Evolutionary conservation across 225 moss, liverwort and hornwort species (phyloP).

Genomic region (Rhytidiadelphus loreus): DNA sequence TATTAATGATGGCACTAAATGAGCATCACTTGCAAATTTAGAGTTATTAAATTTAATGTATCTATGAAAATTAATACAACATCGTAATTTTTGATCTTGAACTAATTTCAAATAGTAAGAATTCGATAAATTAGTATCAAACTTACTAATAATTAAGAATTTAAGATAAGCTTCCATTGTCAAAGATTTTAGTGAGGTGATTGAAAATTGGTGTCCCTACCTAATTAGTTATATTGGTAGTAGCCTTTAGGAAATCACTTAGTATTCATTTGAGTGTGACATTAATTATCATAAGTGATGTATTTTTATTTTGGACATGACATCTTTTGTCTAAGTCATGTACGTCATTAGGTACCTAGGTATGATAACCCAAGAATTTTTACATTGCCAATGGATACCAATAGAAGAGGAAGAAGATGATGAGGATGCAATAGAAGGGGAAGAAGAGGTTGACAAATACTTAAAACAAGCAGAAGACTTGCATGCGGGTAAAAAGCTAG

Average conservation of each 20-base stretch:
- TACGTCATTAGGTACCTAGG: neutral
- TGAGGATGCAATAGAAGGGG: neutral
- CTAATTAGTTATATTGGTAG: too few species aligned
- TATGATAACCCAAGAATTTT: neutral
- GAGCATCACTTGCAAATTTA: neutral
- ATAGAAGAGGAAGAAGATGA: neutral
- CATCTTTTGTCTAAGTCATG: neutral
- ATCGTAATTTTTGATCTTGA: neutral
- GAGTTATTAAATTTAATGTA: neutral
- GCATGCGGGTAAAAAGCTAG: neutral
- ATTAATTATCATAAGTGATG: neutral
- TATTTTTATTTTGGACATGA: neutral
- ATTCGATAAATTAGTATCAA: neutral
- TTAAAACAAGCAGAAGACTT: neutral
- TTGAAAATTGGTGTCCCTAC: neutral
- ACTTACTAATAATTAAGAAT: neutral
- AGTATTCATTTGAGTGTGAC: neutral
- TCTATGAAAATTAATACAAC: too few species aligned
- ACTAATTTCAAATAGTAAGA: neutral
- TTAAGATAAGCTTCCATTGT: too few species aligned
- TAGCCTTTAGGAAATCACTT: neutral
- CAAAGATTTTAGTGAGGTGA: neutral
- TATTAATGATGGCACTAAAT: neutral
- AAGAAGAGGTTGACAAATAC: neutral
- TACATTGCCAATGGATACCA: neutral